These are phyloP conservation scores for Plasmodium malariae DNA, from an alignment of 169 alveolate species.

Conservation along the genomic window DNA sequence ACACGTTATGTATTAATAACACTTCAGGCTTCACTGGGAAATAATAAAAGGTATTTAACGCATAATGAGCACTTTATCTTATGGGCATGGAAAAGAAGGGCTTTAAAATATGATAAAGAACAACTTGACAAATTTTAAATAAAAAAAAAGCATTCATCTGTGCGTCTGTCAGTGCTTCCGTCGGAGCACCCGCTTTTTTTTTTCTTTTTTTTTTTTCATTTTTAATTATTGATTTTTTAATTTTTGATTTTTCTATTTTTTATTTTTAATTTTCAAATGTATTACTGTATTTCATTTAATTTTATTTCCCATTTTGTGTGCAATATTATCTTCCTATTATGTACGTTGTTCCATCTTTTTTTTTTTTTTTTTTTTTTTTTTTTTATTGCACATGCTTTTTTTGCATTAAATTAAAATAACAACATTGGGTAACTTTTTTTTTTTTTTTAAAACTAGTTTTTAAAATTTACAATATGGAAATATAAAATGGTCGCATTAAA, in stretches of 20 bases:
- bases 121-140: constrained; percentile 41
- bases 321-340: too few relatives aligned
- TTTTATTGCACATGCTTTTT: too few relatives aligned
- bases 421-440: too few relatives aligned
- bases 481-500: too few relatives aligned
- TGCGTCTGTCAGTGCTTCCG: neutral
- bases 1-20: neutral
- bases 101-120: constrained; percentile 44
- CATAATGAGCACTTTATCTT: constrained; percentile 67
- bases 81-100: constrained; percentile 77
- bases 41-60: constrained; percentile 51
- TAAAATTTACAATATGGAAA: too few relatives aligned
- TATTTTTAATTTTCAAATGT: too few relatives aligned
- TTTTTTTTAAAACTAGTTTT: too few relatives aligned
- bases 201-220: neutral
- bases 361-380: too few relatives aligned
- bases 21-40: constrained; percentile 50
- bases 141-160: neutral
- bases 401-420: too few relatives aligned
- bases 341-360: too few relatives aligned
- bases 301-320: too few relatives aligned
- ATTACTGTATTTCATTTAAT: too few relatives aligned
- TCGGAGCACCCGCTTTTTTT: neutral
- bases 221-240: neutral
- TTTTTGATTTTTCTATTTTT: neutral